Evolutionary conservation across 2,329 filamentous ascomycete genomes (phyloP).

Genomic region (Onygenales sp.): DNA sequence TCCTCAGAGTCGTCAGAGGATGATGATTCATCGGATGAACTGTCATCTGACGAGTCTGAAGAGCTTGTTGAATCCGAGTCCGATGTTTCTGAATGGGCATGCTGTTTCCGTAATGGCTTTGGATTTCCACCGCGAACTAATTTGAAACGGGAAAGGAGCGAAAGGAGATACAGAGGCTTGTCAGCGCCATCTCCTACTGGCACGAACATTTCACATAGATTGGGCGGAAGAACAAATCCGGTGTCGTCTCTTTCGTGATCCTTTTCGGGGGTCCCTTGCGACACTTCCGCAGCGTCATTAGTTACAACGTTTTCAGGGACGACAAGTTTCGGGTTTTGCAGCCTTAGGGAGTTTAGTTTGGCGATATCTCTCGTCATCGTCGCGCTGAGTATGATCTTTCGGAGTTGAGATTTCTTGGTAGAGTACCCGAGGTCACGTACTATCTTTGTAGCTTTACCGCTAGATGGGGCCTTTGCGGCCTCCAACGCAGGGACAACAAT

Average conservation of each 20-base stretch:
- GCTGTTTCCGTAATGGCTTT: conserved; percentile 3
- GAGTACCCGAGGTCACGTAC: conserved; percentile 27
- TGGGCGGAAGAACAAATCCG: conserved; percentile 51
- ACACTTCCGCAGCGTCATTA: conserved; percentile 7
- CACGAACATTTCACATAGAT: conserved; percentile 56
- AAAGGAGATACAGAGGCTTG: conserved; percentile 78
- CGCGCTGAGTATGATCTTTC: conserved; percentile 81
- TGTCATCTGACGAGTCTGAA: conserved; percentile 24
- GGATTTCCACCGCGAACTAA: conserved; percentile 5
- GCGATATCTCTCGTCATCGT: conserved; percentile 85
- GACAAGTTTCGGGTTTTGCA: conserved; percentile 66
- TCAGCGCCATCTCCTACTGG: conserved; percentile 59
- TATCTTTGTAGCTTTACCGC: conserved; percentile 31
- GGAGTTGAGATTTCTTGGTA: conserved; percentile 40
- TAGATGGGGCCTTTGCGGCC: conserved; percentile 33
- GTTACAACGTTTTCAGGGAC: conserved; percentile 53
- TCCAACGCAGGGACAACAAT: conserved; percentile 54
- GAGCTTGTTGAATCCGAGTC: conserved; percentile 19
- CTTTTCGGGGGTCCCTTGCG: conserved; percentile 11
- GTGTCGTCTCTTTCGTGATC: conserved; percentile 36
- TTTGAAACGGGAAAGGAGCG: conserved; percentile 44
- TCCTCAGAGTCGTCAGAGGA: conserved; percentile 24
- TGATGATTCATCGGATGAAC: conserved; percentile 19
- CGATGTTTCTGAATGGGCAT: conserved; percentile 1
- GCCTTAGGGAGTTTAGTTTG: conserved; percentile 62